Evolutionary conservation across 176 grass and related monocot genomes (phyloP), one percentile per base, ranked within the genome.

Genomic region (Secale cereale): DNA sequence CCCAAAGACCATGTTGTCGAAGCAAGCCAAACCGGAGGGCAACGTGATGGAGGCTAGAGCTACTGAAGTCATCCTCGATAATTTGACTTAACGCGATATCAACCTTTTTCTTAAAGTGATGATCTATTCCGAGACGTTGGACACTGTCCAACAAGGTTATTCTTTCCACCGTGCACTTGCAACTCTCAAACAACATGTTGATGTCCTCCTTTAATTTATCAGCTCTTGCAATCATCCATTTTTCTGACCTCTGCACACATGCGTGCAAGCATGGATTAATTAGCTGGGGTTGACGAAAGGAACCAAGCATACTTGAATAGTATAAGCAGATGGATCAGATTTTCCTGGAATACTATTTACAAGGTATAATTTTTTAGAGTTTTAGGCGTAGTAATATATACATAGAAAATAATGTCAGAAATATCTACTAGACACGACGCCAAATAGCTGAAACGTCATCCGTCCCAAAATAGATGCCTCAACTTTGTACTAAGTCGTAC

Each of bases 11-110:
- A 30, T 76, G 78, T 62, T 81, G 25, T 28, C 78, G 73, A 36
- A 87, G 85, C 12, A 87, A 26, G 37, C 78, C 25, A 62, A 87
- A 87, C 9, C 32, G 43, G 19, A 80, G 59, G 25, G 85, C 43
- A 8, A 72, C 77, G 31, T 87, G 30, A 72, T 87, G 35, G 81
- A 82, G 78, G 39, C 28, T 67, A 12, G n/a, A 43, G 22, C 22
- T 81, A 6, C 25, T 45, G 30, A 74, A 46, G 28, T 87, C 72
- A 27, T 22, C 12, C 35, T 70, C 33, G 41, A 62, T 16, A 22
- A 81, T 79, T 61, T 74, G 8, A 19, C 23, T 37, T 41, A 81
- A 27, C 19, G 2, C 52, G 2, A 8, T 57, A 57, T 57, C 52
- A 57, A 9, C 52, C 7, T 57, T 19, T 57, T 57, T 22, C 52